phyloP scores from a whole-genome alignment of 495 filamentous ascomycete species.

The Penicillium cosmopolitanum region DNA sequence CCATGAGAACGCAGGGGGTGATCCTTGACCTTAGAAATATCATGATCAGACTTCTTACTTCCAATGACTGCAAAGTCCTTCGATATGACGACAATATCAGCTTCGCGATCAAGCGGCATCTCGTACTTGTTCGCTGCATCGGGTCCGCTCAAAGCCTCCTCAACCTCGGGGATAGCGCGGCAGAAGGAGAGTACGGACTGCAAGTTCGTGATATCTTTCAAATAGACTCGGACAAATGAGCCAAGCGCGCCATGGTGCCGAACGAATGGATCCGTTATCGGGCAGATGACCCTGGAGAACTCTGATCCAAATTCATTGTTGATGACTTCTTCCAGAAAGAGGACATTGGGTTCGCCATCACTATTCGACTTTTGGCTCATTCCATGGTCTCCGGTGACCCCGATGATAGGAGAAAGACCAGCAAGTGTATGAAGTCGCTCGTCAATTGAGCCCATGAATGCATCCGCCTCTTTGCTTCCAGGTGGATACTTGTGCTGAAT shows the following conservation, averaged over 20 bases:
- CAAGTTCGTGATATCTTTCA: conserved; percentile 19
- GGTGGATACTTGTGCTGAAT: conserved; percentile 43
- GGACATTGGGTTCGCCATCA: conserved; percentile 35
- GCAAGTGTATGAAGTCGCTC: conserved; percentile 28
- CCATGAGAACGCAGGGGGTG: conserved; percentile 40
- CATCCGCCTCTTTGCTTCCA: conserved; percentile 33
- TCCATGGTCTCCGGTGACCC: conserved; percentile 42
- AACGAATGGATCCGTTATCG: conserved; percentile 43
- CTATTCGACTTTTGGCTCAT: conserved; percentile 39
- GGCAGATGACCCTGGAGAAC: conserved; percentile 40
- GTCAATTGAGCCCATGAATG: conserved; percentile 36
- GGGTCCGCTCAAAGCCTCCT: conserved; percentile 28
- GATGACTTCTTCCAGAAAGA: conserved; percentile 39
- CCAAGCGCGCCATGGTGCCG: conserved; percentile 41
- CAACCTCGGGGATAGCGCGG: conserved; percentile 30
- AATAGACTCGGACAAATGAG: conserved; percentile 40
- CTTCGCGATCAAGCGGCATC: conserved; percentile 40
- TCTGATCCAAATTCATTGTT: conserved; percentile 27
- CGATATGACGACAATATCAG: conserved; percentile 38
- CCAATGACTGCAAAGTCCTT: conserved; percentile 35
- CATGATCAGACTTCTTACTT: conserved; percentile 31
- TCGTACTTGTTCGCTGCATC: conserved; percentile 35
- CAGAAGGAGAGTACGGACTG: conserved; percentile 18
- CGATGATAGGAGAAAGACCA: conserved; percentile 27
- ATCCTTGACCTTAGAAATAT: conserved; percentile 31